Percentiles rank a stretch among this genome's conserved stretches.
phyloP scores from a whole-genome alignment of 805 yeast species.

The Debaryomyces maramus region DNA sequence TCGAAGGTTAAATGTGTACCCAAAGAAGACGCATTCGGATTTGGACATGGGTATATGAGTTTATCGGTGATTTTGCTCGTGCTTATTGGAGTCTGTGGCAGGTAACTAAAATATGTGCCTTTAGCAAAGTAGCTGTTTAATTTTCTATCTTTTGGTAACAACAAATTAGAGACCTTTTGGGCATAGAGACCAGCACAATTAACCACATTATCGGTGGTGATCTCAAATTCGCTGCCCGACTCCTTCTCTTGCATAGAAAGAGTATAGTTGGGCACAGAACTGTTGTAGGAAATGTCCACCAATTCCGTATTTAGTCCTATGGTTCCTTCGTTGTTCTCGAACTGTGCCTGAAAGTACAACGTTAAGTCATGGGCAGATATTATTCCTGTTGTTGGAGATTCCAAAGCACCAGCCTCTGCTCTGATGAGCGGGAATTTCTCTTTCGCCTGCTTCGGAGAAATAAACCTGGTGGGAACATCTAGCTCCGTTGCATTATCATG shows the following conservation, averaged over 20 bases:
- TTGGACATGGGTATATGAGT: conserved; percentile 71
- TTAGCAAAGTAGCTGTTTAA: conserved; percentile 68
- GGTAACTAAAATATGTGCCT: conserved; percentile 75
- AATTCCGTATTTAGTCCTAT: conserved; percentile 64
- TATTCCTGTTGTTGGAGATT: conserved; percentile 84
- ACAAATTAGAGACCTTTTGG: conserved; percentile 64
- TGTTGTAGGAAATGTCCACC: conserved; percentile 31
- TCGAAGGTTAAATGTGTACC: conserved; percentile 89
- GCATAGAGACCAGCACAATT: conserved; percentile 84
- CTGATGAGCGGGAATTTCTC: conserved; percentile 63
- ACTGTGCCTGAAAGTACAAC: conserved; percentile 53
- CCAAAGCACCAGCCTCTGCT: conserved; percentile 61
- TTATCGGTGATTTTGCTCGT: conserved; percentile 26
- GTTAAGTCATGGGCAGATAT: conserved; percentile 77
- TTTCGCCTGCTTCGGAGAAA: conserved; percentile 46
- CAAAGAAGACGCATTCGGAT: conserved; percentile 67
- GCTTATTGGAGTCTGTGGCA: conserved; percentile 43
- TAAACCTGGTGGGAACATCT: conserved; percentile 58
- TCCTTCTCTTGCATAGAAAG: conserved; percentile 26
- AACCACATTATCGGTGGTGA: conserved; percentile 58
- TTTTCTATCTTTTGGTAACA: conserved; percentile 64
- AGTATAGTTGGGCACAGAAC: conserved; percentile 19
- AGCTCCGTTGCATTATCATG: conserved; percentile 49
- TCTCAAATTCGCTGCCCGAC: conserved; percentile 32
- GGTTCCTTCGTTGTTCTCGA: conserved; percentile 64